Evolutionary conservation across 2,329 filamentous ascomycete genomes (phyloP).

Genomic region (Talaromyces sp.): DNA sequence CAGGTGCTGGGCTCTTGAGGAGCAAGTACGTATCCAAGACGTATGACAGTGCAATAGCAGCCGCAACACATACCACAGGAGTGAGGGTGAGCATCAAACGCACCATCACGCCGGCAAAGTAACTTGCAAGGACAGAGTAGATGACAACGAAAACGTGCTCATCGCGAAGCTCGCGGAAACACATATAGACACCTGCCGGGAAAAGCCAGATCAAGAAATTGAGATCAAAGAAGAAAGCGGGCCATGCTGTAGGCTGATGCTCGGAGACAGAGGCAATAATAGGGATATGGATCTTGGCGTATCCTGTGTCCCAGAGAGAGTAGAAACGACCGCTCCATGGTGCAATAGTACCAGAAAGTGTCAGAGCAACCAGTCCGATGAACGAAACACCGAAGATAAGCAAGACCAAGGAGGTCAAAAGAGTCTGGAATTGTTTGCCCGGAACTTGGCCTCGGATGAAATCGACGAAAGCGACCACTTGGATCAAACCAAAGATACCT

Average conservation of each 20-base stretch:
- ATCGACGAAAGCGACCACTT: conserved; percentile 87
- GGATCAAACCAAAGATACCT: conserved; percentile 94
- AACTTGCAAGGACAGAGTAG: conserved; percentile 93
- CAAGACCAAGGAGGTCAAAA: conserved; percentile 73
- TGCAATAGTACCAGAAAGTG: conserved; percentile 84
- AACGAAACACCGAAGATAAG: conserved; percentile 70
- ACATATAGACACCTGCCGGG: conserved; percentile 96
- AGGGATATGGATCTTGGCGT: conserved; percentile 98
- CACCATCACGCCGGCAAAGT: conserved; percentile 99
- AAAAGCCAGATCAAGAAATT: conserved; percentile 99
- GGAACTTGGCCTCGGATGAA: conserved; percentile 85
- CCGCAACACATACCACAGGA: conserved; percentile 90
- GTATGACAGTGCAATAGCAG: conserved; percentile 80
- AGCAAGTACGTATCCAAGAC: conserved; percentile 84
- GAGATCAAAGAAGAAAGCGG: conserved; percentile 97
- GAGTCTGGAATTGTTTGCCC: conserved; percentile 88
- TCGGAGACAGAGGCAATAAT: conserved; percentile 99
- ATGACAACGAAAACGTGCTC: conserved; percentile 98
- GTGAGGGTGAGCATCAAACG: conserved; percentile 97
- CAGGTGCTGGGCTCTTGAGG: conserved; percentile 49
- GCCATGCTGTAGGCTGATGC: conserved; percentile 98
- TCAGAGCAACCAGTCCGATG: conserved; percentile 73
- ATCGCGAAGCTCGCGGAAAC: conserved; percentile 88
- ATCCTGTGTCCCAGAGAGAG: conserved; percentile 97
- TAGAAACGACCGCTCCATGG: conserved; percentile 99